Percentiles rank a stretch among this genome's conserved stretches.
Conservation (phyloP, 176 grass and related monocot species). For the Bonia amplexicaulis region DNA sequence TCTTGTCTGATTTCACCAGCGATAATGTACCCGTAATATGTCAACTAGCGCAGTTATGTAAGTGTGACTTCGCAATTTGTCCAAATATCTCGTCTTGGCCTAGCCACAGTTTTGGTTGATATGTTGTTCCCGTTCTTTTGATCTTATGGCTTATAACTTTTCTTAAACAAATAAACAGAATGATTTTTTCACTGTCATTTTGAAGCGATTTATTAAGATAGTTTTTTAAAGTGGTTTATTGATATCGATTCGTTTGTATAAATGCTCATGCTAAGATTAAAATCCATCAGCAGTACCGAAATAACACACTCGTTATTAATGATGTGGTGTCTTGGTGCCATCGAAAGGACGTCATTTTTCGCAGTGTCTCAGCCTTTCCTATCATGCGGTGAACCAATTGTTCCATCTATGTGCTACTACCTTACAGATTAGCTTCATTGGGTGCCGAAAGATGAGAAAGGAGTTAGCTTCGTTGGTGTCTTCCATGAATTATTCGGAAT, state of each 20-base stretch:
- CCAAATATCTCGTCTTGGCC: background rate
- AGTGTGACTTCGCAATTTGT: background rate
- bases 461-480: background rate
- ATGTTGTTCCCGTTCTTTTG: too few relatives aligned
- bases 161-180: too few relatives aligned
- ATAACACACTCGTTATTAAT: background rate
- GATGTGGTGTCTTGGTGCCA: background rate
- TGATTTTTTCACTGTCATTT: too few relatives aligned
- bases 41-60: background rate
- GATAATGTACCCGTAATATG: background rate
- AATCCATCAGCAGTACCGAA: too few relatives aligned
- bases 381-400: background rate
- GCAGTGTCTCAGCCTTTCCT: background rate
- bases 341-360: background rate
- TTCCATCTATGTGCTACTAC: too few relatives aligned
- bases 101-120: background rate
- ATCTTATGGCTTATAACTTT: too few relatives aligned
- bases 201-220: too few relatives aligned
- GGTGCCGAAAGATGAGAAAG: background rate
- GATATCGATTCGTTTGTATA: accelerated
- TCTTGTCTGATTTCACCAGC: constrained; percentile 1
- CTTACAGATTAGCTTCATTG: background rate
- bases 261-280: too few relatives aligned
- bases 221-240: too few relatives aligned
- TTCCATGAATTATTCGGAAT: background rate